Base-by-base conservation (phyloP, 768 basidiomycete genomes). In the Rubroboletus satanas region DNA sequence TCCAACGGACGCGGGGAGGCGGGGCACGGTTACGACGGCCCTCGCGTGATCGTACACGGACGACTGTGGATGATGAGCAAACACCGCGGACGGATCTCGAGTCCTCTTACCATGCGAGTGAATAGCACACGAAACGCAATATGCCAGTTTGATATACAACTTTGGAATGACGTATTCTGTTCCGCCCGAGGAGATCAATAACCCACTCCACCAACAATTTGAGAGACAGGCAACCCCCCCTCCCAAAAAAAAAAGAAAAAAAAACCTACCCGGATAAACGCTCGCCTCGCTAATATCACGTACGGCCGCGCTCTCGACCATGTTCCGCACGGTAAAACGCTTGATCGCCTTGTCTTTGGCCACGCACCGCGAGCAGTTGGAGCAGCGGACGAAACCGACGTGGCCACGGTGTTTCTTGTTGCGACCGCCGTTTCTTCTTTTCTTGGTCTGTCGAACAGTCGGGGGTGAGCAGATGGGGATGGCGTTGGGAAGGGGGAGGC, bases 281-380 rank as follows among this genome's bases (percentile, higher is more conserved):
- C 87, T 89, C 39, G 95, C 94, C 67, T 98, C 97, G 71, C 88
- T 91, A 72, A 99, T 90, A 79, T 99, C 97, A 61, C 95, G 83
- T 64, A 98, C 92, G 51, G 96, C 96, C 43, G 97, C 97, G 70
- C 91, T 91, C 83, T 98, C 96, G 55, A 99, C 94, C 92, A 98
- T 98, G 85, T 99, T 99, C 77, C 94, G 86, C 70, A 98, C 96
- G 37, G 95, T 97, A 84, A 96, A 96, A 49, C 97, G 83, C 81
- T 97, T 97, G 88, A 98, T 97, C 63, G 96, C 96, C 84, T 98
- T 98, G 82, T 98, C 96, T 83, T 98, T 98, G 65, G 81, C 88
- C 55, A 97, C 94, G 73, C 92, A 94, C 65, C 97, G 90, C 70
- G 93, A 93, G 84, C 97, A 99, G 86, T 99, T 99, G 64, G 94